Percentiles rank a stretch among this genome's conserved stretches.
These are phyloP conservation scores for Exophiala bonariae DNA, from an alignment of 2,329 filamentous ascomycete genomes.

Conservation along the genomic window DNA sequence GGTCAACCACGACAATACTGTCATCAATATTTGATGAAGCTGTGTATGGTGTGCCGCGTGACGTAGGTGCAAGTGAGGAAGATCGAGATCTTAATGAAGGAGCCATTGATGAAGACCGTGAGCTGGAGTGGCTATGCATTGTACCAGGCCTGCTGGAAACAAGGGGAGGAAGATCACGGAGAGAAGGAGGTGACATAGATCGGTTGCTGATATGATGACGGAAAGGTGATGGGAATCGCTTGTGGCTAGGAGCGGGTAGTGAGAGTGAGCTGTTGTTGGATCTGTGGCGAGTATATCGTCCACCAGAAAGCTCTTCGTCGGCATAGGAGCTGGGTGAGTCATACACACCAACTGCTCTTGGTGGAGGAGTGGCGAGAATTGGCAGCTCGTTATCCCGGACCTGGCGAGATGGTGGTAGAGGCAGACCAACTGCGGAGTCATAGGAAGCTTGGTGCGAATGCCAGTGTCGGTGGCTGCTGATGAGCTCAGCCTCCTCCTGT, in stretches of 20 bases:
- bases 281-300: constrained; percentile 33
- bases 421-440: constrained; percentile 22
- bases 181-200: constrained; percentile 45
- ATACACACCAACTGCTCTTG: constrained; percentile 29
- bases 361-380: constrained; percentile 21
- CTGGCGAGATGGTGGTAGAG: constrained; percentile 13
- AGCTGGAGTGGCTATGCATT: constrained; percentile 40
- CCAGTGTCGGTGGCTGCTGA: constrained; percentile 34
- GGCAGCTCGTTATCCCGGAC: constrained; percentile 16
- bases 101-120: constrained; percentile 44
- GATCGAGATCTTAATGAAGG: constrained; percentile 43
- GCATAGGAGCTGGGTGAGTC: constrained; percentile 31
- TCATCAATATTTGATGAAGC: constrained; percentile 36
- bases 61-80: constrained; percentile 40
- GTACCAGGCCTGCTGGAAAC: constrained; percentile 43
- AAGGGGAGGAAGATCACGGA: constrained; percentile 44
- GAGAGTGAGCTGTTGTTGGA: constrained; percentile 24
- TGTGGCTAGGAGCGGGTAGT: constrained; percentile 30
- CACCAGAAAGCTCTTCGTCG: constrained; percentile 32
- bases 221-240: constrained; percentile 38
- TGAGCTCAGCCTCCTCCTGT: constrained; percentile 51
- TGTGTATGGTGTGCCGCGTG: constrained; percentile 44
- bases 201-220: constrained; percentile 32
- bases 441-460: constrained; percentile 33
- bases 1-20: constrained; percentile 27